Evolutionary conservation across 495 filamentous ascomycete genomes (phyloP).

Genomic region (Aspergillus sclerotiicarbonarius): DNA sequence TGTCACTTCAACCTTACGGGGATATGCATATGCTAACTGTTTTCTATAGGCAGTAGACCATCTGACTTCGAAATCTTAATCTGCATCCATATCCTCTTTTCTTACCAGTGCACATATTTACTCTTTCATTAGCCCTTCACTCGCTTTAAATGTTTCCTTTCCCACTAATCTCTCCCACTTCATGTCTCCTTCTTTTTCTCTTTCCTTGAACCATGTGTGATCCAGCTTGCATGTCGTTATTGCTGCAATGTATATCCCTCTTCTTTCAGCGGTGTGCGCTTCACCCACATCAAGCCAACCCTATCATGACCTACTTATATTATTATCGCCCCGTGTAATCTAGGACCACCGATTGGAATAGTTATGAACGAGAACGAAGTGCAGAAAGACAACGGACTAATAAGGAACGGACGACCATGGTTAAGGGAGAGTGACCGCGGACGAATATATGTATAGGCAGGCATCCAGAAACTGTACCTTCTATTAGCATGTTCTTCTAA

Average conservation of each 20-base stretch:
- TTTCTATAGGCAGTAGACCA: neutral
- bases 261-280: slow-evolving; percentile 4
- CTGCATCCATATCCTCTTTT: slow-evolving; percentile 1
- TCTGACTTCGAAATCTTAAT: slow-evolving; percentile 2
- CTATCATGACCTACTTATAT: neutral
- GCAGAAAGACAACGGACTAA: neutral
- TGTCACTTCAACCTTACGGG: slow-evolving; percentile 1
- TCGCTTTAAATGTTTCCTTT: slow-evolving; percentile 8
- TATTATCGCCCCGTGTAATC: slow-evolving; percentile 11
- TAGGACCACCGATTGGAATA: slow-evolving; percentile 4
- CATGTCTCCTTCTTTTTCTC: slow-evolving; percentile 9
- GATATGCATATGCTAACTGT: neutral
- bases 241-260: slow-evolving; percentile 2
- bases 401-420: neutral
- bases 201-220: neutral
- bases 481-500: neutral
- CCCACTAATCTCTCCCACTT: neutral
- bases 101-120: slow-evolving; percentile 19
- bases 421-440: too few relatives aligned
- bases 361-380: neutral
- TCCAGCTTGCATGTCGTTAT: neutral
- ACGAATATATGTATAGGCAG: neutral
- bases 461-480: neutral
- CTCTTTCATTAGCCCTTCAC: slow-evolving; percentile 9
- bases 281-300: neutral